Percentiles rank a stretch among this genome's conserved stretches.
These are phyloP conservation scores for Talaromyces islandicus DNA, from an alignment of 2,329 filamentous ascomycete species.

Conservation along the genomic window DNA sequence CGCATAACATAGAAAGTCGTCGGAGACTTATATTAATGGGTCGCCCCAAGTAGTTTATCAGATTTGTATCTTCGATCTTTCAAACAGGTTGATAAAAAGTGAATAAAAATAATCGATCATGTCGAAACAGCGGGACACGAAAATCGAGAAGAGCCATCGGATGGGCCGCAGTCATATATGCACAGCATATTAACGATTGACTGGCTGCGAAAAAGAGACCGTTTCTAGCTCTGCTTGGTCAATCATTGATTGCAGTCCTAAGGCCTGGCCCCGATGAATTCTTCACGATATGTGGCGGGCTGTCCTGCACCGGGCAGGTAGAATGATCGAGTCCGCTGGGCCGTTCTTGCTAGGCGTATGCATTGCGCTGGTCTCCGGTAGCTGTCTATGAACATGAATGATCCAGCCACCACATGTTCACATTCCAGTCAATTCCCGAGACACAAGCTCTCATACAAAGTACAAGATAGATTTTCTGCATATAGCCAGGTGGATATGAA, in stretches of 20 bases:
- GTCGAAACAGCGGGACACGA: neutral
- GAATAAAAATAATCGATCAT: neutral
- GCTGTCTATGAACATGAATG: neutral
- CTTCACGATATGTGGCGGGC: conserved; percentile 16
- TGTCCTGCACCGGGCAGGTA: conserved; percentile 11
- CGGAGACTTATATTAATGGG: conserved; percentile 24
- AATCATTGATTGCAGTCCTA: conserved; percentile 19
- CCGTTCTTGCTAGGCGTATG: neutral
- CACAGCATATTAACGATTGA: conserved; percentile 6
- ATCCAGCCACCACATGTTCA: conserved; percentile 7
- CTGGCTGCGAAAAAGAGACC: neutral
- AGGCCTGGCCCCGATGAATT: conserved; percentile 21
- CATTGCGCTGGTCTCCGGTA: neutral
- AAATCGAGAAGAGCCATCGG: neutral
- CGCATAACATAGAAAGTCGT: conserved; percentile 9
- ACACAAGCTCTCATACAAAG: neutral
- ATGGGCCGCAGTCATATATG: neutral
- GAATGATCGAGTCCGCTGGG: neutral
- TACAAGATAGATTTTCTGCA: neutral
- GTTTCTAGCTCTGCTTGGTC: neutral
- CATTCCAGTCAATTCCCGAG: neutral
- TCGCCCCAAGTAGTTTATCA: conserved; percentile 31
- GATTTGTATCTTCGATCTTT: conserved; percentile 11
- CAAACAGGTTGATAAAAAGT: conserved; percentile 5
- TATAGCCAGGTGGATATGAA: neutral